Percentiles rank a stretch among this genome's conserved stretches.
Conservation (phyloP, 2,329 filamentous ascomycete genomes). For the Exophiala sp. region DNA sequence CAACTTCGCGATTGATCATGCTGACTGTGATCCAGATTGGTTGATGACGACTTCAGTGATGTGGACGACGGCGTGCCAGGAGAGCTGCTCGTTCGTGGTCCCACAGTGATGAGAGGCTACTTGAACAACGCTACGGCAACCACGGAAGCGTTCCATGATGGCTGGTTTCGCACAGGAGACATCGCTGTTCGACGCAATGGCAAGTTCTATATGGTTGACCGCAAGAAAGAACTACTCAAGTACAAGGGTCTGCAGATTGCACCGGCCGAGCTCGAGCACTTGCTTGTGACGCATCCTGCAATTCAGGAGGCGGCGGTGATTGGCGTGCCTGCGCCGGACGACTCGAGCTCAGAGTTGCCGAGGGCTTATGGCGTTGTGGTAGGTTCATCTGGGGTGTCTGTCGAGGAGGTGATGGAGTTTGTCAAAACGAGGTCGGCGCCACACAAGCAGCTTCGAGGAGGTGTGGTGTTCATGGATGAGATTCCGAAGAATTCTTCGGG, state of each 20-base stretch:
- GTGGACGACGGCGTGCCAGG: slow-evolving; percentile 21
- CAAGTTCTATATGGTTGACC: slow-evolving; percentile 81
- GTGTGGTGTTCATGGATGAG: slow-evolving; percentile 25
- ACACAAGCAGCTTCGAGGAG: slow-evolving; percentile 28
- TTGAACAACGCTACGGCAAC: slow-evolving; percentile 33
- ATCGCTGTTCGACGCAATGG: slow-evolving; percentile 43
- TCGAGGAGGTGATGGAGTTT: slow-evolving; percentile 25
- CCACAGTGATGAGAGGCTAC: slow-evolving; percentile 29
- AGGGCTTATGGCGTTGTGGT: slow-evolving; percentile 54
- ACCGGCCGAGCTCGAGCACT: slow-evolving; percentile 58
- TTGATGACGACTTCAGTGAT: slow-evolving; percentile 20
- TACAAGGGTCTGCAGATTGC: slow-evolving; percentile 64
- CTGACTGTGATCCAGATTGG: slow-evolving; percentile 7
- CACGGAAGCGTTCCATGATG: slow-evolving; percentile 30
- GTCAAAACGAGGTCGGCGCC: slow-evolving; percentile 22
- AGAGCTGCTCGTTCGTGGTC: slow-evolving; percentile 22
- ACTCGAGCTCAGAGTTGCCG: slow-evolving; percentile 52
- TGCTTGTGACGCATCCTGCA: slow-evolving; percentile 40
- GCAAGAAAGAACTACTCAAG: slow-evolving; percentile 58
- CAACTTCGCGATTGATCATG: too few species aligned
- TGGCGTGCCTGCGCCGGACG: slow-evolving; percentile 49
- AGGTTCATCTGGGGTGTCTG: slow-evolving; percentile 10
- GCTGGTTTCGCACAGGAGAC: slow-evolving; percentile 36
- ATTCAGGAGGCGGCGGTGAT: slow-evolving; percentile 56
- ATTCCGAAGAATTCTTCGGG: slow-evolving; percentile 27